Base-by-base conservation (phyloP, 1,139 yeast genomes). In the Yamadazyma jaroonii region DNA sequence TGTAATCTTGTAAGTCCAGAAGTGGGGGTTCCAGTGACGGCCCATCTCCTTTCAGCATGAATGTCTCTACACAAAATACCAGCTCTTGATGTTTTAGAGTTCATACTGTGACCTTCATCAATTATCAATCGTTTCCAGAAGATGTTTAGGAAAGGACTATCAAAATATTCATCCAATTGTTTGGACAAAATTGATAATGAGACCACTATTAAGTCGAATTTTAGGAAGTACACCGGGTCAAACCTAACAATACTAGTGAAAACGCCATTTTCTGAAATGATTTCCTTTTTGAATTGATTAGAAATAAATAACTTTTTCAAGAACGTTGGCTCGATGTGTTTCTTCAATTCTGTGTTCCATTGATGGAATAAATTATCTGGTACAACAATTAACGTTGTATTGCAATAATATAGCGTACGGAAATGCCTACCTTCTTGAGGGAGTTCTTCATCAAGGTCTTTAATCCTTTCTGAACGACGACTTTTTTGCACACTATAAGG, bases 21-120 rank as follows among this genome's bases (percentile, higher is more conserved):
- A 0, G 88, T 81, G 2, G 89, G 89, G 0, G 89, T 83, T 24
- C 90, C 89, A 0, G 85, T 77, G 1, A 83, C 85, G 0, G 81
- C 81, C 90, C 89, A 83, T 43, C 76, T 66, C 36, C 87, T 62
- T 50, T 83, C 89, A 8, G 77, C 74, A 39, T 61, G 57, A 36
- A 83, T 52, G 13, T 61, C 58, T 30, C 64, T 66, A 25, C 84
- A 79, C 29, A 77, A 52, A 3, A 59, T 52, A 21, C 79, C 79
- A 1, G 76, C 67, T 39, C 74, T 62, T 2, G 84, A 70, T 2
- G 68, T 56, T 36, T 67, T 71, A 3, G 81, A 69, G 40, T 67
- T 69, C 72, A 81, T 69, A 22, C 80, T 70, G 53, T 82, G 89
- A 0, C 89, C 89, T 55, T 83, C 89, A 52, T 83, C 90, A n/a